Evolutionary conservation across 257 asterid genomes (phyloP), one percentile per base, ranked within the genome.

Genomic region (Nicotiana tomentosiformis): DNA sequence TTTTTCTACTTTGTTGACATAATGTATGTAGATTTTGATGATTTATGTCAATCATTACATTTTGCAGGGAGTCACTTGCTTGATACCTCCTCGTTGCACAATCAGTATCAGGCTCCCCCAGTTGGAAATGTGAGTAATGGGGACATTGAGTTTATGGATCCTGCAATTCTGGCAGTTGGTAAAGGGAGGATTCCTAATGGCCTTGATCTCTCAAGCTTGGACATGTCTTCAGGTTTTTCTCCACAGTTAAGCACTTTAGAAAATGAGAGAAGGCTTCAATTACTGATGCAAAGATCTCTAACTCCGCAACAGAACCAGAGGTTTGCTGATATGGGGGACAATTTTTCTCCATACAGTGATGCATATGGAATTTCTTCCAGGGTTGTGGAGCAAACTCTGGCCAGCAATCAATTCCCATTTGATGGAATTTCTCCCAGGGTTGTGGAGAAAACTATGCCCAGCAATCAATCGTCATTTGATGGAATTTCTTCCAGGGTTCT

Each of bases 121-220:
- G 83, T 83, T 81, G 89, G 89, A 80, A 85, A 87, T 82, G 79
- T 23, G 79, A 88, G 85, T 77, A 87, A 89, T 81, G 93, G 91
- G 26, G 98, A 94, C 81, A 85, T 96, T 84, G 99, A 96, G 88
- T 96, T 94, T 84, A 90, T 92, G 88, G 99, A 96, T 88, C 99
- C 99, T 72, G 99, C 99, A 77, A 96, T 96, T 81, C 90, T 96
- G 91, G 98, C 98, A 72, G 99, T 96, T 86, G 98, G 97, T 84
- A 94, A 90, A 83, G 98, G 97, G 86, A 92, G 92, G 84, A 78
- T 94, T 84, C 91, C 97, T 18, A 87, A 89, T 86, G 88, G 92
- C 87, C 67, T 88, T 80, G 85, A 86, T 85, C 84, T 85, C 85
- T 64, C 93, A 37, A 90, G 93, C 88, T 83, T 93, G 67, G 95